Conservation (phyloP, 306 rosid species). For the Lathyrus aphaca region DNA sequence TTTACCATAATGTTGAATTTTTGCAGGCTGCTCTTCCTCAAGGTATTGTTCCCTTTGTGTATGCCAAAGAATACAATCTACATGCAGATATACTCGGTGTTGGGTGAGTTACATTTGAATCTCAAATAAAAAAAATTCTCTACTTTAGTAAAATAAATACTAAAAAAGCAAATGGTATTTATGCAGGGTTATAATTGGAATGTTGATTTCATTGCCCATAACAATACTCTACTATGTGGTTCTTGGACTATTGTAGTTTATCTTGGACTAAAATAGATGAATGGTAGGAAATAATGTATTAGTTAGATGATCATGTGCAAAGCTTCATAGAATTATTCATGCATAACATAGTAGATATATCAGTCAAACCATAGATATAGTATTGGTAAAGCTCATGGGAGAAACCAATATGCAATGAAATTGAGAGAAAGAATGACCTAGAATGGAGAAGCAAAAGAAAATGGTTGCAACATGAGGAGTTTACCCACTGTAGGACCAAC, state of each 20-base stretch:
- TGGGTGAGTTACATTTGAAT: slow-evolving; percentile 55
- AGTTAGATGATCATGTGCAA: too few species aligned
- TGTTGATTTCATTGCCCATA: slow-evolving; percentile 80
- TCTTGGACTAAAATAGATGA: slow-evolving; percentile 9
- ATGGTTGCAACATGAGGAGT: too few species aligned
- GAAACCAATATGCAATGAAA: too few species aligned
- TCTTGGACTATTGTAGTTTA: not conserved
- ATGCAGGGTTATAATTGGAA: slow-evolving; percentile 47
- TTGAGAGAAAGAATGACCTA: too few species aligned
- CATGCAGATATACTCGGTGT: slow-evolving; percentile 89
- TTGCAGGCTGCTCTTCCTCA: slow-evolving; percentile 91
- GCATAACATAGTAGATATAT: too few species aligned
- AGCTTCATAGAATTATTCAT: too few species aligned
- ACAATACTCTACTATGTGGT: slow-evolving; percentile 75
- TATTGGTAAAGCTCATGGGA: too few species aligned
- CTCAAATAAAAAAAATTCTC: too few species aligned
- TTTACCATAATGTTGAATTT: not conserved
- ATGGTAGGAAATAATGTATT: too few species aligned
- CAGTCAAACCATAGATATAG: too few species aligned
- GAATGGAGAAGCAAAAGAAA: too few species aligned
- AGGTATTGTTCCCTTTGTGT: slow-evolving; percentile 90
- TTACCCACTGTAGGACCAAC: too few species aligned
- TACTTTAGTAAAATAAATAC: not conserved
- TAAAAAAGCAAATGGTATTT: slow-evolving; percentile 27
- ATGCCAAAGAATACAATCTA: slow-evolving; percentile 86